Evolutionary conservation across 495 filamentous ascomycete species (phyloP).

Genomic region (Neurospora sp.): DNA sequence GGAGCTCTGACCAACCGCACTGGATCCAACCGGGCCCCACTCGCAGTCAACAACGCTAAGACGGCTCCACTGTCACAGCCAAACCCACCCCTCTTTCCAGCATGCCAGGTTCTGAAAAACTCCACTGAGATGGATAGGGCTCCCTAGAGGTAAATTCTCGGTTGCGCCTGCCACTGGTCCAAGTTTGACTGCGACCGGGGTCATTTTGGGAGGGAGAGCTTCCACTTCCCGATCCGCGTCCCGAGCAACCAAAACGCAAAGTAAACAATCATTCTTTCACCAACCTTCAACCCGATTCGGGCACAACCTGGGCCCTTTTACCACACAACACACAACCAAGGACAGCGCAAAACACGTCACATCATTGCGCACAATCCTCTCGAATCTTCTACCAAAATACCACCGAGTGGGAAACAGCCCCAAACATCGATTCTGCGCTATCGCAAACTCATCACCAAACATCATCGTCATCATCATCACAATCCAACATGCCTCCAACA

Average conservation of each 20-base stretch:
- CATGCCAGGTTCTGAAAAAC: not conserved
- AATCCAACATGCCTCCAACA: conserved; percentile 17
- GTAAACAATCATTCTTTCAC: not conserved
- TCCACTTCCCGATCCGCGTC: not conserved
- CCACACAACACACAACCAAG: not conserved
- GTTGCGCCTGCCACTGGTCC: not conserved
- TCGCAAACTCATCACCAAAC: not conserved
- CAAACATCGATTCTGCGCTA: not conserved
- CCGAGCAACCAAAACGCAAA: not conserved
- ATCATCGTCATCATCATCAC: not conserved
- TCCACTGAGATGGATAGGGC: not conserved
- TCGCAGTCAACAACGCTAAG: not conserved
- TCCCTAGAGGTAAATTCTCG: not conserved
- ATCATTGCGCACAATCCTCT: not conserved
- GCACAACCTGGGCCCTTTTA: not conserved
- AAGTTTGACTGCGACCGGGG: not conserved
- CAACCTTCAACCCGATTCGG: not conserved
- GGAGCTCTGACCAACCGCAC: conserved; percentile 13
- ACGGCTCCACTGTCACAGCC: not conserved
- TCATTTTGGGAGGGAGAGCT: not conserved
- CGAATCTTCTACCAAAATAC: not conserved
- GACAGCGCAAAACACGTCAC: not conserved
- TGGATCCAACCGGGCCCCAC: not conserved
- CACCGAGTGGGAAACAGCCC: not conserved
- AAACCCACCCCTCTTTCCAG: not conserved